These are phyloP conservation scores for Byssochlamys sp. DNA, from an alignment of 2,329 filamentous ascomycete species.

Conservation along the genomic window DNA sequence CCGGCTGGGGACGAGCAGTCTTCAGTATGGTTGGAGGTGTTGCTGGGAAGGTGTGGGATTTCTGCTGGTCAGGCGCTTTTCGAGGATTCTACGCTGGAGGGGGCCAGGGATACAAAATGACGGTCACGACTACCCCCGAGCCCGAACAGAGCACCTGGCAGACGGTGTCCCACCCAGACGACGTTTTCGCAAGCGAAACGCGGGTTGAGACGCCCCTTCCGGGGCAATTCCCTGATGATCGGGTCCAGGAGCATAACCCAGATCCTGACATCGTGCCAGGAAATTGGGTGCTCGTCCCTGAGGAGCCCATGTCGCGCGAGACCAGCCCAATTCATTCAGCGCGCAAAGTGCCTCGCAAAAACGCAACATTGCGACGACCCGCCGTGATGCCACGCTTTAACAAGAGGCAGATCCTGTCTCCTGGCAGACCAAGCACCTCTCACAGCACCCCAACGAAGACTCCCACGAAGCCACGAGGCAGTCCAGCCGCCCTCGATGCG, in stretches of 20 bases:
- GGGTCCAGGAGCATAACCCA: conserved; percentile 10
- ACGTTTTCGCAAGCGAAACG: conserved; percentile 11
- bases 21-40: conserved; percentile 21
- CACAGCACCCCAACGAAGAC: conserved; percentile 18
- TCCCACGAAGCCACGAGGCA: conserved; percentile 12
- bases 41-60: conserved; percentile 66
- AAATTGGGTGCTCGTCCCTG: conserved; percentile 61
- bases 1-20: conserved; percentile 33
- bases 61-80: conserved; percentile 65
- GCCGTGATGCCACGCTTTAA: conserved; percentile 15
- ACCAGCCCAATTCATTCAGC: conserved; percentile 10
- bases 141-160: conserved; percentile 20
- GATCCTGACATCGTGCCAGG: conserved; percentile 43
- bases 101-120: conserved; percentile 59
- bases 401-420: conserved; percentile 14
- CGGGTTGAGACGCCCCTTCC: conserved; percentile 40
- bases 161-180: conserved; percentile 18
- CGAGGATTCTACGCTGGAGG: conserved; percentile 79
- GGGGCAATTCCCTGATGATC: conserved; percentile 43
- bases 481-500: conserved; percentile 48
- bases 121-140: conserved; percentile 16
- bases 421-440: conserved; percentile 16
- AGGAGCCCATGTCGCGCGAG: conserved; percentile 6
- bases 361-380: conserved; percentile 14
- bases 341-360: conserved; percentile 16